Conservation (phyloP, 352 stramenopile genomes). For the Phytopythium oedochilum region DNA sequence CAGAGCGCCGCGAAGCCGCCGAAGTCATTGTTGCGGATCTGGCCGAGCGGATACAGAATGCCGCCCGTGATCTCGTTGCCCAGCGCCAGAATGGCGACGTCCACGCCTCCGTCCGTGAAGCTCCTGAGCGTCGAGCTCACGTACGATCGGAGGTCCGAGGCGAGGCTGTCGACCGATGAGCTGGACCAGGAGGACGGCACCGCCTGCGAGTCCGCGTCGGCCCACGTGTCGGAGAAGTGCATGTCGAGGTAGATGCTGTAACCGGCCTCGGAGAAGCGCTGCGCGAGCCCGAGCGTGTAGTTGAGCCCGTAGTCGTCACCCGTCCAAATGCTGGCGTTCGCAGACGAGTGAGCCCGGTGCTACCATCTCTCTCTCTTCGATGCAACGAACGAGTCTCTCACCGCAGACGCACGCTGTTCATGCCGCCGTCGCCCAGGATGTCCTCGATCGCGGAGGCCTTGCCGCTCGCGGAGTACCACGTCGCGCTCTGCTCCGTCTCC, state of each 20-base stretch:
- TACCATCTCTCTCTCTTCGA: too few species aligned
- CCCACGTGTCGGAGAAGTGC: conserved; percentile 33
- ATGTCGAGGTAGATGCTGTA: conserved; percentile 31
- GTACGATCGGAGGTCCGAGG: conserved; percentile 12
- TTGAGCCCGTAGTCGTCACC: conserved; percentile 15
- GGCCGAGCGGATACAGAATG: conserved; percentile 23
- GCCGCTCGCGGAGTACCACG: conserved; percentile 15
- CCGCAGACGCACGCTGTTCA: conserved; percentile 16
- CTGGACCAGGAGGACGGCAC: conserved; percentile 16
- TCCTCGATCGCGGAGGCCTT: conserved; percentile 16
- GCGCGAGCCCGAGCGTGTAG: conserved; percentile 20
- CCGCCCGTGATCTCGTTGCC: conserved; percentile 27
- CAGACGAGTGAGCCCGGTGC: too few species aligned
- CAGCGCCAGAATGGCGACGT: conserved; percentile 20
- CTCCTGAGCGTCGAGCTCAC: conserved; percentile 24
- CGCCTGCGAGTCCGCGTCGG: conserved; percentile 15
- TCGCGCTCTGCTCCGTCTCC: conserved; percentile 14
- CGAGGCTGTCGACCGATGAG: conserved; percentile 13
- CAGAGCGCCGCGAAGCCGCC: conserved; percentile 18
- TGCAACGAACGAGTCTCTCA: too few species aligned
- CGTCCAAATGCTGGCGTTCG: conserved; percentile 24
- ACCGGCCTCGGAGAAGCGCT: conserved; percentile 18
- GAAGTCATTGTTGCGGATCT: conserved; percentile 23
- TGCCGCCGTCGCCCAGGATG: conserved; percentile 23
- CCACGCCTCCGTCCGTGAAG: conserved; percentile 22